Evolutionary conservation across 331 rosid species (phyloP), one percentile per base, ranked within the genome.

Genomic region (Spiraea crenata): DNA sequence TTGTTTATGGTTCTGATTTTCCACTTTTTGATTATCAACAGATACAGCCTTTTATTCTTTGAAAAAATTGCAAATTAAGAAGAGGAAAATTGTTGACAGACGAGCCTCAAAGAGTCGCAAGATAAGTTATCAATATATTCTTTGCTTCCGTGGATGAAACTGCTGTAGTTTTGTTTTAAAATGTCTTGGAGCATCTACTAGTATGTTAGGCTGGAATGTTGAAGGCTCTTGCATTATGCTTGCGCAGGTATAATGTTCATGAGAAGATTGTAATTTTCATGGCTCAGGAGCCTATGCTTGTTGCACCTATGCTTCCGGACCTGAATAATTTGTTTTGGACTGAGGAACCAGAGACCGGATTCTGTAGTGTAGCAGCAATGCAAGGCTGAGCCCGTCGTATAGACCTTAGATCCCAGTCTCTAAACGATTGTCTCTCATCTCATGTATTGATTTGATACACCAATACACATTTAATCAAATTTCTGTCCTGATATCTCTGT

Each of bases 81-180:
- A 93, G 84, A 77, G 97, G 70, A 93, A 93, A 80, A 77, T 89
- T 14, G 96, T 93, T 0, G 95, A 89, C 78, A 88, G 97, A 37
- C 95, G 95, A 5, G 99, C 97, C 56, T 89, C 92, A 14, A 91
- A 91, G 85, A 83, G 95, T 79, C 99, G 96, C 38, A 90, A 91
- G 84, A 89, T 91, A 82, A 84, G 99, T 91, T 93, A 82, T 61
- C 9, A 13, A 37, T 56, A 49, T 25, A 54, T 34, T 60, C 9
- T 70, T 77, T 12, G 17, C 35, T n/a, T 69, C 35, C 31, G 31
- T 25, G 9, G 9, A 4, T 48, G 7, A 16, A 37, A 20, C 41
- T 63, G 14, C 9, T 11, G 7, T 56, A 25, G 6, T 54, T 69
- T 39, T 67, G 20, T 13, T 13, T 19, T 19, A 13, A 38, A 39